Conservation (phyloP, 2,329 filamentous ascomycete genomes). For the Blumeria hordei region DNA sequence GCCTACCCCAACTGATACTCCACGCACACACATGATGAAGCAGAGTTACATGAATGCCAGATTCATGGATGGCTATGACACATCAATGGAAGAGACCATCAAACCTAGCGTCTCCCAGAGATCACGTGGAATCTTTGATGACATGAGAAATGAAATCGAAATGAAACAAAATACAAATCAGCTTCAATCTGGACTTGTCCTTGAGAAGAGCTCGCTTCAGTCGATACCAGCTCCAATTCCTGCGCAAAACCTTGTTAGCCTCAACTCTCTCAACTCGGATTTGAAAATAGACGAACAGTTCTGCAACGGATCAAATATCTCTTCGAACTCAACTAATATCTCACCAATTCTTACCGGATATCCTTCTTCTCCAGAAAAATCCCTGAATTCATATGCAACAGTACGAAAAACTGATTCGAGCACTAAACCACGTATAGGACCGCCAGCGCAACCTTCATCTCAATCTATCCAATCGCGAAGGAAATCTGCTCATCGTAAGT, state of each 20-base stretch:
- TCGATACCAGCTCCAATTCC: slow-evolving; percentile 24
- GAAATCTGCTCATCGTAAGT: slow-evolving; percentile 23
- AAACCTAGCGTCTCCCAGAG: slow-evolving; percentile 27
- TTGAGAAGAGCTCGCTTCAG: slow-evolving; percentile 22
- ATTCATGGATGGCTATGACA: slow-evolving; percentile 36
- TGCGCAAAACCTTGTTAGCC: slow-evolving; percentile 29
- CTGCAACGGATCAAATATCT: slow-evolving; percentile 8
- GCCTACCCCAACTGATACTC: slow-evolving; percentile 42
- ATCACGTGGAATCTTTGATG: slow-evolving; percentile 29
- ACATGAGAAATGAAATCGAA: slow-evolving; percentile 32
- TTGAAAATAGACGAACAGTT: slow-evolving; percentile 15
- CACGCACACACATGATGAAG: slow-evolving; percentile 21
- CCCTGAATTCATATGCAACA: slow-evolving; percentile 21
- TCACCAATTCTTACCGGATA: slow-evolving; percentile 24
- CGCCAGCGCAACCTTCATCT: slow-evolving; percentile 6
- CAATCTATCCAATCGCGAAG: slow-evolving; percentile 7
- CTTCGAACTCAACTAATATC: slow-evolving; percentile 13
- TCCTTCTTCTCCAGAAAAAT: slow-evolving; percentile 25
- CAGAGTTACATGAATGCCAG: slow-evolving; percentile 18
- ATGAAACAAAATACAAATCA: slow-evolving; percentile 28
- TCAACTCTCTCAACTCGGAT: slow-evolving; percentile 21
- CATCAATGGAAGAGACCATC: slow-evolving; percentile 41
- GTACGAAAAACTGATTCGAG: slow-evolving; percentile 20
- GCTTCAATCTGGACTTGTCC: slow-evolving; percentile 25
- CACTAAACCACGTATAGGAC: slow-evolving; percentile 16